Percentiles rank a stretch among this genome's conserved stretches.
These are phyloP conservation scores for Cicer yamashitae DNA, from an alignment of 306 rosid genomes.

Conservation along the genomic window DNA sequence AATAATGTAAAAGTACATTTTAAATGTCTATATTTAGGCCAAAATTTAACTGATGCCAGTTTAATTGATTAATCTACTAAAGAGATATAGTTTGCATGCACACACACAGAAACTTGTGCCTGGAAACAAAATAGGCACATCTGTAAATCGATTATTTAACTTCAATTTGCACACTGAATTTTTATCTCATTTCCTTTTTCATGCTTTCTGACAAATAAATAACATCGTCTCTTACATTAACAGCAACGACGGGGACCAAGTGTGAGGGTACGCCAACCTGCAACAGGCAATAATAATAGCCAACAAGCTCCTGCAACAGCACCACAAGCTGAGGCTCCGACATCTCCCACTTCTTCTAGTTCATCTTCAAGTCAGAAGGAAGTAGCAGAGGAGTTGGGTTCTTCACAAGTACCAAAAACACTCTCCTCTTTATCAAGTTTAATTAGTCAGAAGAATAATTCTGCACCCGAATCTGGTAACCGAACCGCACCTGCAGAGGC, in stretches of 20 bases:
- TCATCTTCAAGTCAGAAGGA: constrained; percentile 59
- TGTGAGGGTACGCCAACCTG: constrained; percentile 55
- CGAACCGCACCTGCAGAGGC: constrained; percentile 47
- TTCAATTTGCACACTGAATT: neutral
- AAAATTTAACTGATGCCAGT: constrained; percentile 11
- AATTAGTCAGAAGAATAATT: constrained; percentile 46
- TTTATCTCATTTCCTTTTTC: constrained; percentile 8
- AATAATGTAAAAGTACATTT: neutral
- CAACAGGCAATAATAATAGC: constrained; percentile 48
- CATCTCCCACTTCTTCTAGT: constrained; percentile 54
- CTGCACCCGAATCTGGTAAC: constrained; percentile 47
- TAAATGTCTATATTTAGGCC: neutral
- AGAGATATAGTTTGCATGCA: constrained; percentile 14
- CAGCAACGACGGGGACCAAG: constrained; percentile 58
- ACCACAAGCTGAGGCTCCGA: constrained; percentile 50
- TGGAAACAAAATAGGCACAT: constrained; percentile 1
- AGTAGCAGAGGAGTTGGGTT: constrained; percentile 59
- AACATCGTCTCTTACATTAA: constrained; percentile 28
- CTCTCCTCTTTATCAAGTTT: constrained; percentile 41
- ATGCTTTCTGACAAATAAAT: neutral
- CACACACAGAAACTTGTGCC: constrained; percentile 28
- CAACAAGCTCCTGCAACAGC: constrained; percentile 48
- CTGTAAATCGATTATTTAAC: neutral
- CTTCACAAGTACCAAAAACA: constrained; percentile 52
- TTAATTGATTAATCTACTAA: constrained; percentile 15